A percentile compares a stretch with the other conserved stretches of the same genome.
Conservation (phyloP, 352 stramenopile genomes). For the Phytophthora nicotianae region DNA sequence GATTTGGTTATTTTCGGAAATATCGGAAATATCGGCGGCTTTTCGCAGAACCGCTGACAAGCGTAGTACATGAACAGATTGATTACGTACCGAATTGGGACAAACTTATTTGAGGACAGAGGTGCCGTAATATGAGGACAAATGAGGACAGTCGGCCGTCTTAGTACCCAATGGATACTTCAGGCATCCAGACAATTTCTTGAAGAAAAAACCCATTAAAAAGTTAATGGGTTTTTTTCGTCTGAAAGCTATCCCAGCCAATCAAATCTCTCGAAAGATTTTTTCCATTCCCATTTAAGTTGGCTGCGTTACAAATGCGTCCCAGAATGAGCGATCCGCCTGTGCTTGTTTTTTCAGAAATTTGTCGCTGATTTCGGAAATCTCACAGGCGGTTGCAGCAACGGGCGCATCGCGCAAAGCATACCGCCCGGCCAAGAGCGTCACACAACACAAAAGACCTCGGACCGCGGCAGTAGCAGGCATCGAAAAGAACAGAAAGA, state of each 20-base stretch:
- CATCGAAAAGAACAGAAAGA: slow-evolving; percentile 8
- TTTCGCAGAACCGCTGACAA: slow-evolving; percentile 22
- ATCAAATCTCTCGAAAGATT: too few species aligned
- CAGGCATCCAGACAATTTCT: too few species aligned
- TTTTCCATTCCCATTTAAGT: too few species aligned
- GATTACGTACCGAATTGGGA: slow-evolving; percentile 6
- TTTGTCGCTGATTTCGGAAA: slow-evolving; percentile 13
- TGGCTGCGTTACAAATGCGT: slow-evolving; percentile 3
- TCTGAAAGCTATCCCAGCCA: too few species aligned
- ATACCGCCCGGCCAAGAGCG: slow-evolving; percentile 1
- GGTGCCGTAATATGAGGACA: slow-evolving; percentile 17
- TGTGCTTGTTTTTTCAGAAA: neutral
- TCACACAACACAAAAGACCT: slow-evolving; percentile 38
- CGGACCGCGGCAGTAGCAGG: slow-evolving; percentile 10
- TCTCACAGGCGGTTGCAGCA: slow-evolving; percentile 22
- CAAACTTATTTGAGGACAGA: slow-evolving; percentile 19
- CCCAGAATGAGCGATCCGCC: neutral
- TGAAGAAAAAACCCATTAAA: too few species aligned
- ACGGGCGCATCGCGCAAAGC: slow-evolving; percentile 10
- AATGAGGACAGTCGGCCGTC: too few species aligned
- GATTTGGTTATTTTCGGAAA: slow-evolving; percentile 5
- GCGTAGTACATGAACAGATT: slow-evolving; percentile 5
- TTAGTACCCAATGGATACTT: too few species aligned
- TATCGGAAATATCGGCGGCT: slow-evolving; percentile 9
- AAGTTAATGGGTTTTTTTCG: too few species aligned